Conservation (phyloP, 768 basidiomycete genomes). For the Tulasnella sp. region DNA sequence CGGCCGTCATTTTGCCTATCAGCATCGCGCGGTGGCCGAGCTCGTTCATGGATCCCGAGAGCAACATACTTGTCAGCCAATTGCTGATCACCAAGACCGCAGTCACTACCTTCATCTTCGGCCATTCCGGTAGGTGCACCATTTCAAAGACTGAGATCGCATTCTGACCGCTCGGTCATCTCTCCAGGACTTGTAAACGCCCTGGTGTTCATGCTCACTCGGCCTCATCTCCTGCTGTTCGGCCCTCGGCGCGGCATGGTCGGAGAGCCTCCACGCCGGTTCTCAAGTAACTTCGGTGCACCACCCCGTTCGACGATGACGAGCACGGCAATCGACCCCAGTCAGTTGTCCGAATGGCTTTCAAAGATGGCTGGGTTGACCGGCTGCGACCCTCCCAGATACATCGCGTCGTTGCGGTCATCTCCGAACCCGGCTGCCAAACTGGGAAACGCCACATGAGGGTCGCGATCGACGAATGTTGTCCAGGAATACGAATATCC, state of each 20-base stretch:
- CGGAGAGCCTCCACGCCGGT: not conserved
- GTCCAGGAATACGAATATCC: no score
- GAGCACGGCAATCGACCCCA: not conserved
- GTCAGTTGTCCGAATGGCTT: not conserved
- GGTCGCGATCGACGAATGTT: not conserved
- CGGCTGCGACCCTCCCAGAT: not conserved
- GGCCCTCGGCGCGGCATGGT: slow-evolving; percentile 4
- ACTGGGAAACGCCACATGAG: not conserved
- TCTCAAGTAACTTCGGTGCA: not conserved
- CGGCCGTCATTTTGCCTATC: slow-evolving; percentile 2
- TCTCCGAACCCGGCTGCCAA: not conserved
- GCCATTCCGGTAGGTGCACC: slow-evolving; percentile 5
- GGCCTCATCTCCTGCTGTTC: slow-evolving; percentile 6
- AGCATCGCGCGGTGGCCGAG: slow-evolving; percentile 9
- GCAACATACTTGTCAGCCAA: not conserved
- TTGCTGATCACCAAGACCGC: not conserved
- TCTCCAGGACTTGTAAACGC: slow-evolving; percentile 9
- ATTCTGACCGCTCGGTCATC: not conserved
- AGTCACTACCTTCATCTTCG: no score
- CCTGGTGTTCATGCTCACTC: slow-evolving; percentile 9
- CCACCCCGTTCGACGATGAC: not conserved
- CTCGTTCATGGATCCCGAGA: not conserved
- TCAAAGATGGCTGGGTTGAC: not conserved
- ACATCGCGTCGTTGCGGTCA: not conserved
- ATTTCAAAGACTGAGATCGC: not conserved